Conservation (phyloP, 345 rosid genomes). For the Crucihimalaya himalaica region DNA sequence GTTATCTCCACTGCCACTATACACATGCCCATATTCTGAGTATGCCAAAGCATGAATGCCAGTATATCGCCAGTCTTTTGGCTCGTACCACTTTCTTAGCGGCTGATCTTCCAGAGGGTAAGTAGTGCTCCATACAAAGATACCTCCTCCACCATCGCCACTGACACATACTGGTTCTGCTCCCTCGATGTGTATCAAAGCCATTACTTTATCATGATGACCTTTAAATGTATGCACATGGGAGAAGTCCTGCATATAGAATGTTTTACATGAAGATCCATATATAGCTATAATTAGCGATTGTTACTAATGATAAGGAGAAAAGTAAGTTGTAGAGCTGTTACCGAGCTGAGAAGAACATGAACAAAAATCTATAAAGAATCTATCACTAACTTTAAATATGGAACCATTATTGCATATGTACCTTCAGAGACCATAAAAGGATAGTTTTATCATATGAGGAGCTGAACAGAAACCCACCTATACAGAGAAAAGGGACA, state of each 20-base stretch:
- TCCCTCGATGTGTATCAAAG: slow-evolving; percentile 66
- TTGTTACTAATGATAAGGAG: slow-evolving; percentile 11
- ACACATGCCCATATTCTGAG: slow-evolving; percentile 64
- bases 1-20: slow-evolving; percentile 92
- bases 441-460: slow-evolving; percentile 76
- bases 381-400: neutral
- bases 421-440: slow-evolving; percentile 93
- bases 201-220: slow-evolving; percentile 84
- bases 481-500: slow-evolving; percentile 49
- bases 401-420: neutral
- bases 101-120: slow-evolving; percentile 64
- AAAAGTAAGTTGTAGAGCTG: neutral
- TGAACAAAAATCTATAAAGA: neutral
- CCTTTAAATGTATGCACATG: slow-evolving; percentile 78
- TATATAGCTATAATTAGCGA: slow-evolving; percentile 1
- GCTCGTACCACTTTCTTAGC: slow-evolving; percentile 75
- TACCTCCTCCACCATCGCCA: slow-evolving; percentile 88
- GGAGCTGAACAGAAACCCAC: slow-evolving; percentile 81
- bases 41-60: slow-evolving; percentile 79
- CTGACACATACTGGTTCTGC: slow-evolving; percentile 68
- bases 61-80: slow-evolving; percentile 93
- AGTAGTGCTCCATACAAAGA: slow-evolving; percentile 69
- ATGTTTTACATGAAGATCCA: slow-evolving; percentile 19
- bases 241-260: slow-evolving; percentile 70
- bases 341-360: slow-evolving; percentile 7